These are phyloP conservation scores for Sarocladiaceae sp. DNA, from an alignment of 2,329 filamentous ascomycete species.

Conservation along the genomic window DNA sequence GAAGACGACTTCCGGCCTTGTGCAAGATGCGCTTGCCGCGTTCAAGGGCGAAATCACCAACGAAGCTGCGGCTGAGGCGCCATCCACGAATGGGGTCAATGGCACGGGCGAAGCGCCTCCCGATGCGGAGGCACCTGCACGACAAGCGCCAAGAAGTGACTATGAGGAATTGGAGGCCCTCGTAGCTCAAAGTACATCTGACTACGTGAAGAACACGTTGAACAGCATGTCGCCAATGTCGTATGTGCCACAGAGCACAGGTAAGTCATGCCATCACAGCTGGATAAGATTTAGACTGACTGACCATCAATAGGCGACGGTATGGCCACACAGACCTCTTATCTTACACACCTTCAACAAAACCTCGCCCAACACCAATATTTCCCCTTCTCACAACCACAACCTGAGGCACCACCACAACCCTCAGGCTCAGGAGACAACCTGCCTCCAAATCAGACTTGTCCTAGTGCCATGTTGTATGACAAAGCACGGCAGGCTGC, in stretches of 20 bases:
- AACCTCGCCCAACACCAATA: conserved; percentile 31
- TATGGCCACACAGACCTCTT: conserved; percentile 30
- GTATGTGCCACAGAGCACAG: conserved; percentile 35
- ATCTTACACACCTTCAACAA: conserved; percentile 29
- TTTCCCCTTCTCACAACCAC: conserved; percentile 26
- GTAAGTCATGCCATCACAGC: conserved; percentile 19
- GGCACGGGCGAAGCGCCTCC: conserved; percentile 16
- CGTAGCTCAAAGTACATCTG: conserved; percentile 39
- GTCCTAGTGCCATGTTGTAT: conserved; percentile 51
- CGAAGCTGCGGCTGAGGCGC: conserved; percentile 11
- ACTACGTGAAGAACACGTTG: conserved; percentile 40
- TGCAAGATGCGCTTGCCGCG: conserved; percentile 35
- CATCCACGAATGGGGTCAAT: conserved; percentile 15
- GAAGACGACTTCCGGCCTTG: conserved; percentile 35
- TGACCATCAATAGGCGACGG: conserved; percentile 21
- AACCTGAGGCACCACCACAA: conserved; percentile 27
- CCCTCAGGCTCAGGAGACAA: conserved; percentile 27
- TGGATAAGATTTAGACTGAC: not conserved
- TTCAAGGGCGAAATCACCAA: conserved; percentile 23
- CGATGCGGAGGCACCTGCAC: conserved; percentile 21
- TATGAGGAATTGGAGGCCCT: conserved; percentile 39
- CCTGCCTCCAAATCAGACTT: conserved; percentile 53
- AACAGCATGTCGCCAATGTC: conserved; percentile 38
- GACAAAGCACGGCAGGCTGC: conserved; percentile 56
- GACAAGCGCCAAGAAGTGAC: conserved; percentile 23